Base-by-base conservation (phyloP, 1,284 basidiomycete species). In the Bjerkandera adusta region DNA sequence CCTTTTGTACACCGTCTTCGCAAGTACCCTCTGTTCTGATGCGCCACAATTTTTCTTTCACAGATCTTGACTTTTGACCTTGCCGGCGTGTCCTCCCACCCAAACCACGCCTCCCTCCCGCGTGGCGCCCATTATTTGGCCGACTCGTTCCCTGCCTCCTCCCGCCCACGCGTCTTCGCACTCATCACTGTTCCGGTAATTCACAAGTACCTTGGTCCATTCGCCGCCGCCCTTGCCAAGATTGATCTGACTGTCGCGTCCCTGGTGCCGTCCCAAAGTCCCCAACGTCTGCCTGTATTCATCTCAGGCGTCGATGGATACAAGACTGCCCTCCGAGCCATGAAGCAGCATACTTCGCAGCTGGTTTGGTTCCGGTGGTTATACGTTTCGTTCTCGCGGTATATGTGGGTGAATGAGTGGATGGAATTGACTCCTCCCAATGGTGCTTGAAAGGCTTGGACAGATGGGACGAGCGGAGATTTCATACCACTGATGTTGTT, bases 391-490 rank as follows among this genome's bases (percentile, higher is more conserved):
- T 87, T 87, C 58, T 94, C 91, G 25, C 75, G 87, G 51, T 93
- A 96, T 60, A 88, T 97, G 86, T 97, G 92, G 92, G 81, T 90
- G 36, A 94, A 95, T 54, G 82, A 90, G 54, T 85, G 91, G 75
- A 68, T 76, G 6, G 62, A 60, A 49, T 50, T 68, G 20, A 34
- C 45, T 3, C 50, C 53, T 10, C 26, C 44, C 13, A 16, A 16
- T 16, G 10, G 34, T 8, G 15, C n/a, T n/a, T n/a, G n/a, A n/a
- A n/a, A n/a, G n/a, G n/a, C n/a, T n/a, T n/a, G n/a, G n/a, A n/a
- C n/a, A n/a, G n/a, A n/a, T n/a, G n/a, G n/a, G n/a, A n/a, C n/a
- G n/a, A n/a, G n/a, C n/a, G n/a, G n/a, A n/a, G n/a, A n/a, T n/a
- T n/a, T n/a, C n/a, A n/a, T n/a, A n/a, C n/a, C n/a, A n/a, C n/a